Evolutionary conservation across 371 early-diverging fungal species (phyloP).

Genomic region (Mucor plumbeus): DNA sequence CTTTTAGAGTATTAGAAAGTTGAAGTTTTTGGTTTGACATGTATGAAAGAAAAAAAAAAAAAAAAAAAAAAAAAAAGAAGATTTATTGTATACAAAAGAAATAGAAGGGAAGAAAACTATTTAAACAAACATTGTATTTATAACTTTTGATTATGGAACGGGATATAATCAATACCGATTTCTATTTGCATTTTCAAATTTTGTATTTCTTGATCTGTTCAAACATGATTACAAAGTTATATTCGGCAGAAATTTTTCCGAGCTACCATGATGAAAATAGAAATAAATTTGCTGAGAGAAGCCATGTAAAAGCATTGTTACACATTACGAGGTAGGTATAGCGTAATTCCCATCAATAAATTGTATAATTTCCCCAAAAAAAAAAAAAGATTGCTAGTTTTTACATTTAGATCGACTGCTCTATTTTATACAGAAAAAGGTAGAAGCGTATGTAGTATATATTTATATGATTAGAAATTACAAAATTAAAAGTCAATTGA

Average conservation of each 20-base stretch:
- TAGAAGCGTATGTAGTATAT: neutral
- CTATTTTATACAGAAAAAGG: no score
- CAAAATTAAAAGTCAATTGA: neutral
- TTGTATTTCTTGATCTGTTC: constrained; percentile 4
- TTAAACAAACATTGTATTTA: neutral
- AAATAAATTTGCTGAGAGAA: no score
- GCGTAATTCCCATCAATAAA: no score
- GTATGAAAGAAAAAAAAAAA: neutral
- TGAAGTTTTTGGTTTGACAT: constrained; percentile 1
- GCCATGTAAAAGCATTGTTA: no score
- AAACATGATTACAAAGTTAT: neutral
- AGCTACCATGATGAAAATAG: neutral
- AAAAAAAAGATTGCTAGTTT: no score
- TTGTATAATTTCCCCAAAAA: no score
- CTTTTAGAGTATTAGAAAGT: neutral
- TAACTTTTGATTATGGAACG: neutral
- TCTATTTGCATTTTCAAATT: neutral
- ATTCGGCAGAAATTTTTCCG: neutral
- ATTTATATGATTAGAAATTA: neutral
- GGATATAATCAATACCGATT: neutral
- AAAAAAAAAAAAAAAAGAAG: neutral
- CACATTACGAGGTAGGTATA: no score
- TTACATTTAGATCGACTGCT: no score
- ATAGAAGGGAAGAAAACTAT: no score
- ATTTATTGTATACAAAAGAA: neutral